A percentile compares a stretch with the other conserved stretches of the same genome.
These are phyloP conservation scores for Plasmodium vinckei DNA, from an alignment of 169 alveolate species.

Conservation along the genomic window DNA sequence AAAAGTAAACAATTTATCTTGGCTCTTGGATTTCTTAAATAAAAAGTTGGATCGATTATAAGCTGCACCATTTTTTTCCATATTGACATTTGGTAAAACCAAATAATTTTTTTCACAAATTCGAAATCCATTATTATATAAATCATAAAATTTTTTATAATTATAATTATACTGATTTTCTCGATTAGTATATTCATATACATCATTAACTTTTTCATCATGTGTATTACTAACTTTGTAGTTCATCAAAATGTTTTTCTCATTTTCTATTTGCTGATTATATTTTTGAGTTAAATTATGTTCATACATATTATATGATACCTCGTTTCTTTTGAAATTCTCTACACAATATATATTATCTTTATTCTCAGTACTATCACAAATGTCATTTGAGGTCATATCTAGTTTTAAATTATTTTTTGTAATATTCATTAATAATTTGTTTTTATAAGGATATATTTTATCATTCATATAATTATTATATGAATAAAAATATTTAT, in stretches of 20 bases:
- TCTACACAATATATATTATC: too few species aligned
- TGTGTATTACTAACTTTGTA: too few species aligned
- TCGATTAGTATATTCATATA: too few species aligned
- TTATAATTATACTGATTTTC: conserved; percentile 4
- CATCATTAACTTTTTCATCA: too few species aligned
- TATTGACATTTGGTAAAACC: conserved; percentile 8
- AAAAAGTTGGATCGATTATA: conserved; percentile 40
- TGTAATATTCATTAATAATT: neutral
- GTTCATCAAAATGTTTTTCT: too few species aligned
- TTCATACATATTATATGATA: too few species aligned
- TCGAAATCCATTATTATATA: conserved; percentile 42
- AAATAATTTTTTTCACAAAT: conserved; percentile 18
- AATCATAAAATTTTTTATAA: conserved; percentile 20
- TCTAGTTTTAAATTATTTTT: too few species aligned
- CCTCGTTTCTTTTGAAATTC: too few species aligned
- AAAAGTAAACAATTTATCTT: conserved; percentile 18
- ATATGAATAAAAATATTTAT: conserved; percentile 29
- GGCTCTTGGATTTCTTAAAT: conserved; percentile 46
- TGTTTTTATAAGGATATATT: neutral
- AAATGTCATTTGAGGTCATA: too few species aligned
- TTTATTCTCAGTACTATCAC: too few species aligned
- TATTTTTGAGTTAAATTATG: too few species aligned
- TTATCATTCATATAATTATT: conserved; percentile 22
- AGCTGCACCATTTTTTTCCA: conserved; percentile 22
- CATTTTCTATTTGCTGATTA: too few species aligned